A percentile compares a stretch with the other conserved stretches of the same genome.
Evolutionary conservation across 768 basidiomycete species (phyloP).

Genomic region (Paxillus ammoniavirescens): DNA sequence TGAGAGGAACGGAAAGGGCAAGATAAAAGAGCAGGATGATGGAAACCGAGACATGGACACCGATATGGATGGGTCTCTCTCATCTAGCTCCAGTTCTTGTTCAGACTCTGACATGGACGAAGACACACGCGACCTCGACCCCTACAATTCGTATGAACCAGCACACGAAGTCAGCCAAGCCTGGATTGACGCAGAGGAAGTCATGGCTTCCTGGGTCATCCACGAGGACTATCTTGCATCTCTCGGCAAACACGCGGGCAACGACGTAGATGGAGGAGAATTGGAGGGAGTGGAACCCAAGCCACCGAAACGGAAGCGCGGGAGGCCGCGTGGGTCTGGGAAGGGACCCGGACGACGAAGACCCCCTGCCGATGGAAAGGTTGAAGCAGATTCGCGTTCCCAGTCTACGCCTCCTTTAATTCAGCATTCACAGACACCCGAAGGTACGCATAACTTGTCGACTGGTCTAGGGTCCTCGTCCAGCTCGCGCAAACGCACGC

Average conservation of each 20-base stretch:
- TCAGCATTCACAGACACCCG: neutral
- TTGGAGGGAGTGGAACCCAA: neutral
- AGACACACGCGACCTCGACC: neutral
- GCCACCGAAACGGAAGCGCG: constrained; percentile 12
- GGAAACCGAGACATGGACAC: constrained; percentile 6
- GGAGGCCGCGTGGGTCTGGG: constrained; percentile 1
- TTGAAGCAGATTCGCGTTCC: neutral
- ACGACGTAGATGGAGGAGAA: neutral
- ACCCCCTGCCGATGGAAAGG: neutral
- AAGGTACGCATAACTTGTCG: neutral
- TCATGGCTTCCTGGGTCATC: constrained; percentile 26
- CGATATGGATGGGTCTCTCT: neutral
- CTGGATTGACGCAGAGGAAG: constrained; percentile 35
- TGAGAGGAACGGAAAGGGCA: constrained; percentile 1
- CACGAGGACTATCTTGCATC: constrained; percentile 11
- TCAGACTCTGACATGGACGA: neutral
- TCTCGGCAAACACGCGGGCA: neutral
- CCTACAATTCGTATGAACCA: constrained; percentile 14
- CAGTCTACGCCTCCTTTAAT: neutral
- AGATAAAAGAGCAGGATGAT: constrained; percentile 7
- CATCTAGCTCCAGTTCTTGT: constrained; percentile 30
- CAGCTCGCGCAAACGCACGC: neutral
- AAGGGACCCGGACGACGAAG: constrained; percentile 2
- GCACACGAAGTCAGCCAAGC: constrained; percentile 37
- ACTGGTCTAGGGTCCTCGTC: neutral